Evolutionary conservation across 768 basidiomycete genomes (phyloP).

Genomic region (Amanita phalloides): DNA sequence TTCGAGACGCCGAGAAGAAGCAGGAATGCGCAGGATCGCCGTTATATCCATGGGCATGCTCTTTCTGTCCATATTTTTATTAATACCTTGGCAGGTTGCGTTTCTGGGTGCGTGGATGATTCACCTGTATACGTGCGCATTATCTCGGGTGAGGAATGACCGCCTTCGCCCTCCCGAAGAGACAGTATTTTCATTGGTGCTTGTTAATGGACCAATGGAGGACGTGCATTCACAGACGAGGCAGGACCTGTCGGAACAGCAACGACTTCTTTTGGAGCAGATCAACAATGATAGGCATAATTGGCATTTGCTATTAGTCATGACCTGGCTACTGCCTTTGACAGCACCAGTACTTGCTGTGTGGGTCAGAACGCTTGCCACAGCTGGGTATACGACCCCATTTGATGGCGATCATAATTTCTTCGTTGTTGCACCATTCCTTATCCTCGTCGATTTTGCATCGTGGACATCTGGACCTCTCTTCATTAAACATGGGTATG

Average conservation of each 20-base stretch:
- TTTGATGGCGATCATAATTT: conserved; percentile 78
- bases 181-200: conserved; percentile 2
- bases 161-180: conserved; percentile 4
- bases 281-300: conserved; percentile 36
- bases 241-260: neutral
- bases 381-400: conserved; percentile 68
- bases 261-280: conserved; percentile 5
- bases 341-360: conserved; percentile 71
- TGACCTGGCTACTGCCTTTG: conserved; percentile 76
- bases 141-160: conserved; percentile 16
- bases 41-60: conserved; percentile 51
- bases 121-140: conserved; percentile 58
- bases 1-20: conserved; percentile 22
- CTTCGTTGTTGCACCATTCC: conserved; percentile 50
- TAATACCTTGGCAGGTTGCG: conserved; percentile 90
- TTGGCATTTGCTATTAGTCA: conserved; percentile 55
- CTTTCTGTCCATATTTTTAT: conserved; percentile 52
- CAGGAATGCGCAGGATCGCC: conserved; percentile 33
- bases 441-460: conserved; percentile 52
- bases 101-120: conserved; percentile 79
- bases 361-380: conserved; percentile 80
- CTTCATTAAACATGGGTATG: conserved; percentile 31
- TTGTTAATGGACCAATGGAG: neutral
- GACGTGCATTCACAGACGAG: neutral
- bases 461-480: conserved; percentile 35